phyloP scores from a whole-genome alignment of 2,329 filamentous ascomycete species.

The Arthrocladium fulminans region DNA sequence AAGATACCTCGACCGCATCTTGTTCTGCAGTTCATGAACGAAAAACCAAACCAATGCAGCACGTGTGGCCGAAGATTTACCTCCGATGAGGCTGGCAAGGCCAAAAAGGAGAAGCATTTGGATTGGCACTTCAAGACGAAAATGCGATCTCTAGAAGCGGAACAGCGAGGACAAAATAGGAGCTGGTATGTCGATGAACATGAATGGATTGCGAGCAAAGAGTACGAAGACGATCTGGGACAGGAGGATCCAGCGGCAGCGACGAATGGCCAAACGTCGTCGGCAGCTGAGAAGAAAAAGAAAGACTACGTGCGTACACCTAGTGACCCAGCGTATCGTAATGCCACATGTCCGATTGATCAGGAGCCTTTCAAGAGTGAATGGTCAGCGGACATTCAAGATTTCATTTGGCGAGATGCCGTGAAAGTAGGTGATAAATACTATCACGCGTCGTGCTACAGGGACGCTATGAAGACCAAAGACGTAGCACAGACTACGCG shows the following conservation, averaged over 20 bases:
- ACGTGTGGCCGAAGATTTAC: constrained; percentile 86
- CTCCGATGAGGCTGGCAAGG: constrained; percentile 65
- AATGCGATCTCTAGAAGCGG: constrained; percentile 74
- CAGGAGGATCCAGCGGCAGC: constrained; percentile 33
- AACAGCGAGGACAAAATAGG: constrained; percentile 77
- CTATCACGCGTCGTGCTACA: constrained; percentile 84
- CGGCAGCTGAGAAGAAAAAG: constrained; percentile 46
- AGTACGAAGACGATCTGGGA: constrained; percentile 60
- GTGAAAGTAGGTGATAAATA: constrained; percentile 67
- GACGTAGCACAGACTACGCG: constrained; percentile 16
- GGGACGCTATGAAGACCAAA: constrained; percentile 65
- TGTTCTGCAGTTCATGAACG: constrained; percentile 66
- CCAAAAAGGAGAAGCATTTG: constrained; percentile 83
- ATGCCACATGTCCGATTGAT: constrained; percentile 82
- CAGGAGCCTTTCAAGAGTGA: constrained; percentile 89
- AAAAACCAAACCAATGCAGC: constrained; percentile 75
- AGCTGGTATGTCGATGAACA: constrained; percentile 92
- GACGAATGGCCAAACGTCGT: constrained; percentile 27
- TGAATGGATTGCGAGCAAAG: constrained; percentile 83
- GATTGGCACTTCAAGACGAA: constrained; percentile 98
- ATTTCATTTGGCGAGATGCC: constrained; percentile 95
- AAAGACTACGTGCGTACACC: constrained; percentile 74
- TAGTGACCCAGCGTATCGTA: constrained; percentile 63
- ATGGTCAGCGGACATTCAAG: constrained; percentile 86
- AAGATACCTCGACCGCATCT: constrained; percentile 72